A percentile compares a stretch with the other conserved stretches of the same genome.
These are phyloP conservation scores for Phytophthora capsici DNA, from an alignment of 352 stramenopile species.

Conservation along the genomic window DNA sequence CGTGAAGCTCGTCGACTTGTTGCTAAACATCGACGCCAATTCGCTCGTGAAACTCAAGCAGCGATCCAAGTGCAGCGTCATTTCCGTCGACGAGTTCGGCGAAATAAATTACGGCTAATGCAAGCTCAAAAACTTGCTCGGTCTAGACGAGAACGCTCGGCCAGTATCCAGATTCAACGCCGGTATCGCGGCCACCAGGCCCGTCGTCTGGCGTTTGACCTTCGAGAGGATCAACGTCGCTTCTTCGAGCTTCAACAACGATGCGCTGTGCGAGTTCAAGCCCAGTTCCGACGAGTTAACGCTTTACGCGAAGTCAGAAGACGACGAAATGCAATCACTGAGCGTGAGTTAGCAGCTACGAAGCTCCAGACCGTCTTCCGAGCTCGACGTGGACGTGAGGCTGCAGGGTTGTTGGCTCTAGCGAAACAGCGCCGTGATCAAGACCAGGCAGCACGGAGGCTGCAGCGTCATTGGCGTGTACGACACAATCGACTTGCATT, in stretches of 20 bases:
- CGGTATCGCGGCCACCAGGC: slow-evolving; percentile 60
- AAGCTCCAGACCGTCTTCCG: slow-evolving; percentile 71
- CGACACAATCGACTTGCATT: slow-evolving; percentile 55
- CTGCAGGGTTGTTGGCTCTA: slow-evolving; percentile 50
- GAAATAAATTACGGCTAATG: slow-evolving; percentile 44
- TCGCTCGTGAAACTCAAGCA: slow-evolving; percentile 45
- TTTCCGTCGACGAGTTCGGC: slow-evolving; percentile 49
- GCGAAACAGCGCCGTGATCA: slow-evolving; percentile 44
- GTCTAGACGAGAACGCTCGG: slow-evolving; percentile 41
- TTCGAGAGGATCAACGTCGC: slow-evolving; percentile 38
- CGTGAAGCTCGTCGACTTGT: slow-evolving; percentile 51
- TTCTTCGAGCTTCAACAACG: slow-evolving; percentile 44
- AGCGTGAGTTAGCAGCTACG: slow-evolving; percentile 55
- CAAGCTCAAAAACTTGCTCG: slow-evolving; percentile 36
- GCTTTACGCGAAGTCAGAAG: slow-evolving; percentile 41
- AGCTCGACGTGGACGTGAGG: slow-evolving; percentile 49
- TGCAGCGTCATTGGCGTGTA: slow-evolving; percentile 65
- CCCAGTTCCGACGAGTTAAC: slow-evolving; percentile 50
- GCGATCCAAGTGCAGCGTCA: slow-evolving; percentile 61
- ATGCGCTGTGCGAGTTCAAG: slow-evolving; percentile 57
- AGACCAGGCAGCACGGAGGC: slow-evolving; percentile 39
- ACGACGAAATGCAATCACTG: slow-evolving; percentile 28
- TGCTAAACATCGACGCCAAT: slow-evolving; percentile 37
- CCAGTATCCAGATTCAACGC: slow-evolving; percentile 62
- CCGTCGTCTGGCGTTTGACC: slow-evolving; percentile 47